Evolutionary conservation across 2,329 filamentous ascomycete species (phyloP).

Genomic region (Talaromyces marneffei): DNA sequence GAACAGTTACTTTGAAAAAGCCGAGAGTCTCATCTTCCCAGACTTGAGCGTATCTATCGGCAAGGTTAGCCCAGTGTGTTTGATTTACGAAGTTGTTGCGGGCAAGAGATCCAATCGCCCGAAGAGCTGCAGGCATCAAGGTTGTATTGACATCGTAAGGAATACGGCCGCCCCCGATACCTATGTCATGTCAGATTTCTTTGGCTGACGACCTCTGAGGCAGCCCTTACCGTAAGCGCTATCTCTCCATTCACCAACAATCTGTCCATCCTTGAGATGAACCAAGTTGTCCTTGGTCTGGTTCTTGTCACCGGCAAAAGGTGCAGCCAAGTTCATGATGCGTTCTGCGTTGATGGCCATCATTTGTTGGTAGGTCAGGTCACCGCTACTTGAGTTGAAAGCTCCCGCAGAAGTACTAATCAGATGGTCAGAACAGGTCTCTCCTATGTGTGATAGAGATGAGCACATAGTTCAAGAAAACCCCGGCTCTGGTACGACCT

Average conservation of each 20-base stretch:
- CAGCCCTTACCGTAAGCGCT: constrained; percentile 45
- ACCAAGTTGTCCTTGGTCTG: constrained; percentile 53
- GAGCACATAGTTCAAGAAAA: constrained; percentile 30
- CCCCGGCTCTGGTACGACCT: constrained; percentile 34
- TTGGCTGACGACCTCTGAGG: background rate
- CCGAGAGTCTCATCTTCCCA: constrained; percentile 58
- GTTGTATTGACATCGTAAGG: constrained; percentile 62
- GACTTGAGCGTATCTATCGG: constrained; percentile 49
- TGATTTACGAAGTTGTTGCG: constrained; percentile 35
- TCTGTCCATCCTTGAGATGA: constrained; percentile 49
- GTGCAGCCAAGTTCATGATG: constrained; percentile 51
- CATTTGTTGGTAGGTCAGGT: constrained; percentile 50
- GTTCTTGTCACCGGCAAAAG: constrained; percentile 45
- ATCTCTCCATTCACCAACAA: constrained; percentile 60
- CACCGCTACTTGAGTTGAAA: constrained; percentile 47
- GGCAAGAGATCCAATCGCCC: constrained; percentile 52
- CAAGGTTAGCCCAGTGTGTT: constrained; percentile 45
- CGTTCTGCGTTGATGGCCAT: constrained; percentile 50
- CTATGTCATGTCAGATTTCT: constrained; percentile 11
- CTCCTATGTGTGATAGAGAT: background rate
- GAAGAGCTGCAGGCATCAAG: constrained; percentile 56
- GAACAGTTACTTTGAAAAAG: constrained; percentile 51
- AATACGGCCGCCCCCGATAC: constrained; percentile 55
- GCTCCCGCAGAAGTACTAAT: constrained; percentile 41
- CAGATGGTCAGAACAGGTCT: constrained; percentile 17